Conservation (phyloP, 2,329 filamentous ascomycete genomes). For the Colletotrichum gloeosporioides region DNA sequence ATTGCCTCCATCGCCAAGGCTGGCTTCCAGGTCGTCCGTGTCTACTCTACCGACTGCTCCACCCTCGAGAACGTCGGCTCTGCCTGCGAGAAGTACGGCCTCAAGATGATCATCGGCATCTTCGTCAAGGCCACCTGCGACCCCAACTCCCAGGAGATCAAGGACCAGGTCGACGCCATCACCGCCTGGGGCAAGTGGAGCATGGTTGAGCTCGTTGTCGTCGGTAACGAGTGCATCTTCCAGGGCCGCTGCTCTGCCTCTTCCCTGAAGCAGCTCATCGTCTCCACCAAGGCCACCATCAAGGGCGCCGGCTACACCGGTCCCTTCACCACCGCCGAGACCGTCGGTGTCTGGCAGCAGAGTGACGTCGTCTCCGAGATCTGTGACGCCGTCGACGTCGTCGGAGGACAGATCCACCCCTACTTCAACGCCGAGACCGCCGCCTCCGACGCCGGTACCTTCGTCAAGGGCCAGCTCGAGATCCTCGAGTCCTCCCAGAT, state of each 20-base stretch:
- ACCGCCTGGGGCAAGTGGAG: conserved; percentile 74
- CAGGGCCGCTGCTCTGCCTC: conserved; percentile 69
- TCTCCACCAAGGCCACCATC: conserved; percentile 68
- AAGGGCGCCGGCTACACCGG: conserved; percentile 70
- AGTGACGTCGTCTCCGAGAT: conserved; percentile 61
- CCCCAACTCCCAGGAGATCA: conserved; percentile 64
- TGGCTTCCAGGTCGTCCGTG: conserved; percentile 75
- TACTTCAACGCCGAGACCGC: conserved; percentile 83
- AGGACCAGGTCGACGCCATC: conserved; percentile 77
- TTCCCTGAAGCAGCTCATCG: conserved; percentile 75
- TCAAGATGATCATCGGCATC: conserved; percentile 87
- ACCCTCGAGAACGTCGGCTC: conserved; percentile 77
- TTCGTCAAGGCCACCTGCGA: conserved; percentile 75
- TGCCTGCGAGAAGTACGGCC: conserved; percentile 68
- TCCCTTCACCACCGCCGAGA: conserved; percentile 84
- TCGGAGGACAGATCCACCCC: conserved; percentile 88
- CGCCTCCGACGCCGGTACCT: conserved; percentile 73
- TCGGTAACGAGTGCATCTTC: conserved; percentile 92
- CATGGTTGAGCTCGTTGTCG: conserved; percentile 78
- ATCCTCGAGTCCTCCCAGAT: conserved; percentile 63
- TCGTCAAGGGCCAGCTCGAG: conserved; percentile 76
- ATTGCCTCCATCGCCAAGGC: conserved; percentile 65
- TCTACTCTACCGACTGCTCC: conserved; percentile 93
- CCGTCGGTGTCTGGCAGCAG: conserved; percentile 78
- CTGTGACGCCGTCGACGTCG: conserved; percentile 77